Conservation (phyloP, 2,329 filamentous ascomycete species). For the Claviceps arundinis region DNA sequence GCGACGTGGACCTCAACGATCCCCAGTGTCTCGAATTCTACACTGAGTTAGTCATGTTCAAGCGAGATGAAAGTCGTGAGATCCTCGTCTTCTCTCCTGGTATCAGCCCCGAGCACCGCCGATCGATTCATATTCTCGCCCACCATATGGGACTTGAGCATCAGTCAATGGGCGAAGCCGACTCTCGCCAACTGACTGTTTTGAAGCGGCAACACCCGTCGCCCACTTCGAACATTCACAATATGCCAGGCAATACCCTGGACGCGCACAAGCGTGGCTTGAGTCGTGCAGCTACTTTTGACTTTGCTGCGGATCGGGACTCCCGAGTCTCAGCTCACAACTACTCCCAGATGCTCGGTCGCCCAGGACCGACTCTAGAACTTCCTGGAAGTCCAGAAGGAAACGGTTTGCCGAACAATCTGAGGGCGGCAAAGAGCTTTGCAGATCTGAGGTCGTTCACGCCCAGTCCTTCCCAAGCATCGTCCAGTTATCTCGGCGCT, state of each 20-base stretch:
- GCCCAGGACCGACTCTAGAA: conserved; percentile 75
- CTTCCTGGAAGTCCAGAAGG: conserved; percentile 67
- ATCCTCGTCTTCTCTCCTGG: conserved; percentile 72
- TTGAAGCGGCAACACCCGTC: conserved; percentile 51
- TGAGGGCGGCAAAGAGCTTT: conserved; percentile 91
- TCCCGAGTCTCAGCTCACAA: conserved; percentile 51
- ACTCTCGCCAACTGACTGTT: conserved; percentile 82
- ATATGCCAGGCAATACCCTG: conserved; percentile 47
- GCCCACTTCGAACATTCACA: conserved; percentile 41
- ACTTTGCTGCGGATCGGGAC: conserved; percentile 75
- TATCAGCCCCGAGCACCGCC: conserved; percentile 70
- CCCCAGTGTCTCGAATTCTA: conserved; percentile 78
- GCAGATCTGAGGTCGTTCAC: conserved; percentile 91
- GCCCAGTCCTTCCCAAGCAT: conserved; percentile 75
- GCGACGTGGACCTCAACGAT: conserved; percentile 83
- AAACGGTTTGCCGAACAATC: conserved; percentile 55
- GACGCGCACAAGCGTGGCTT: conserved; percentile 74
- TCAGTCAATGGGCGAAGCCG: conserved; percentile 75
- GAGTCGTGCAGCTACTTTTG: conserved; percentile 91
- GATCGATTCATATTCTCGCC: conserved; percentile 84
- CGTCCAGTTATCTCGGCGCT: conserved; percentile 57
- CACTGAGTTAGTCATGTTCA: conserved; percentile 80
- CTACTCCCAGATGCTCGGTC: conserved; percentile 58
- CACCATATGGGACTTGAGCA: conserved; percentile 92
- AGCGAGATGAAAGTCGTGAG: conserved; percentile 64